Conservation (phyloP, 208 protist species). For the Leishmania major region DNA sequence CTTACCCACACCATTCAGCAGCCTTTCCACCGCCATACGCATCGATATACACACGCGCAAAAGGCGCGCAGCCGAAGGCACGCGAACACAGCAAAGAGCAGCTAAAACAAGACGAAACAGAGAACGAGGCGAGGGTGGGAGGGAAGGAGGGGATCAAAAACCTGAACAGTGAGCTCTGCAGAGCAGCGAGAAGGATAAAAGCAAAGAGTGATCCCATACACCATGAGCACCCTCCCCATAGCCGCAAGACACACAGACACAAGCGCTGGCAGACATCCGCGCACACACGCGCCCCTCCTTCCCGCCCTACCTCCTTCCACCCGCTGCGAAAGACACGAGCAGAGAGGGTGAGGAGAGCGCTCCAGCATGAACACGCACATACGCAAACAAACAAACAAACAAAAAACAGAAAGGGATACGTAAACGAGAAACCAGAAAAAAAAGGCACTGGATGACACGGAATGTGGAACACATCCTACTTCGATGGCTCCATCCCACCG, state of each 20-base stretch:
- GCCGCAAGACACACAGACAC: background rate
- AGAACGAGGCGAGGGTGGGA: background rate
- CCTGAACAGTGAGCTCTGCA: background rate
- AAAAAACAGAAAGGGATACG: background rate
- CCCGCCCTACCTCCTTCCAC: background rate
- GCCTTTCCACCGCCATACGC: background rate
- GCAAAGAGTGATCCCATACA: background rate
- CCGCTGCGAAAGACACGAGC: background rate
- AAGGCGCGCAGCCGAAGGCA: no score
- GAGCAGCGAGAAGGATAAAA: background rate
- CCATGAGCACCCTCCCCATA: background rate
- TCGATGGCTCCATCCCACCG: background rate
- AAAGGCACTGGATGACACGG: background rate
- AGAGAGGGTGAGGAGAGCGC: background rate
- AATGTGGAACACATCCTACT: background rate
- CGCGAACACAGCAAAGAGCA: background rate
- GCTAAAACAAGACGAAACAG: background rate
- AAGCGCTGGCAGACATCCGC: background rate
- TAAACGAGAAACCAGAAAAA: background rate
- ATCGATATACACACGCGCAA: no score
- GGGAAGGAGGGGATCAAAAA: background rate
- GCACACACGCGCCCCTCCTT: background rate
- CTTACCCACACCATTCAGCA: background rate
- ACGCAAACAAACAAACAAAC: accelerated
- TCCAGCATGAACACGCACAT: background rate